Conservation (phyloP, 345 rosid species). For the Gossypium arboreum region DNA sequence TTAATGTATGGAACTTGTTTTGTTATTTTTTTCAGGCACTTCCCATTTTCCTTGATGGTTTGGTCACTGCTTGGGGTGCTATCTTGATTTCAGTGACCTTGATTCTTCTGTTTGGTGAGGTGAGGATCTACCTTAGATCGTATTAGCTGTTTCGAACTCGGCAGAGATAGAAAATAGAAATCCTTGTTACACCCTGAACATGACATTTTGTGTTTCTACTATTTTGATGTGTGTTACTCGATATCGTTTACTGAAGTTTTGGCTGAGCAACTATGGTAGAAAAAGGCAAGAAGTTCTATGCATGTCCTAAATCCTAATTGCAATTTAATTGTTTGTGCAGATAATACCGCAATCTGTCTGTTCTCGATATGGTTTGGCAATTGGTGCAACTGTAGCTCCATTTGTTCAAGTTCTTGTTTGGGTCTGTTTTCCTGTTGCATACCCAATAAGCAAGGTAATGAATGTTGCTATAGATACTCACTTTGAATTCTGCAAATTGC, state of each 20-base stretch:
- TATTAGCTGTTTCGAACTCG: neutral
- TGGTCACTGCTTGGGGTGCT: conserved; percentile 89
- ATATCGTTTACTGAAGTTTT: neutral
- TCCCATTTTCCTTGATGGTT: conserved; percentile 83
- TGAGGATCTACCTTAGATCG: conserved; percentile 26
- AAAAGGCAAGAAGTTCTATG: neutral
- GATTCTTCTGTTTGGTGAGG: conserved; percentile 99
- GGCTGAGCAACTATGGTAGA: neutral
- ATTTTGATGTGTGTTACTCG: neutral
- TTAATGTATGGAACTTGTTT: neutral
- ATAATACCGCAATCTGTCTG: conserved; percentile 93
- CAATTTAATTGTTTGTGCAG: conserved; percentile 37
- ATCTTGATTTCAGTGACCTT: conserved; percentile 89
- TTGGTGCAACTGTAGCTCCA: conserved; percentile 86
- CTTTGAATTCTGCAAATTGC: neutral
- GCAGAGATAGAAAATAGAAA: neutral
- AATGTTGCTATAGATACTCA: conserved; percentile 3
- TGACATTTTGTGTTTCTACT: neutral
- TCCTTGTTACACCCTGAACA: neutral
- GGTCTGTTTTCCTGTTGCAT: conserved; percentile 87
- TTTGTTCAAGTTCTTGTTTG: conserved; percentile 81
- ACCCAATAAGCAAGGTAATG: conserved; percentile 93
- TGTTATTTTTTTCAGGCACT: conserved; percentile 57
- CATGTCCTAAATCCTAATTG: conserved; percentile 9
- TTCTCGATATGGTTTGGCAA: conserved; percentile 89